These are phyloP conservation scores for Yamadazyma oceani DNA, from an alignment of 1,139 yeast species.

Conservation along the genomic window DNA sequence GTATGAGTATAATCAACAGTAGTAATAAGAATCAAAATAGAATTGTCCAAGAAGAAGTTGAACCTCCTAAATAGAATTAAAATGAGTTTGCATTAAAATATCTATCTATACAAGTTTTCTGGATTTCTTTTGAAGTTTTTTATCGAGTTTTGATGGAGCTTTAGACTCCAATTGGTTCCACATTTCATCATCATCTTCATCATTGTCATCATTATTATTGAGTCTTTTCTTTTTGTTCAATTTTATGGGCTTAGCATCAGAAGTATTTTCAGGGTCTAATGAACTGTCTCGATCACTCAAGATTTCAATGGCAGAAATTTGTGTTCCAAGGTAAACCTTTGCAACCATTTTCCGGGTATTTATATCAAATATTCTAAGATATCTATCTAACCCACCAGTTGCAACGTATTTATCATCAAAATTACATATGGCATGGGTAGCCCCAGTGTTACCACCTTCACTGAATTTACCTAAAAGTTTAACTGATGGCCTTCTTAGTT, in stretches of 20 bases:
- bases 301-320: constrained; percentile 57
- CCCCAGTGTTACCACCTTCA: constrained; percentile 49
- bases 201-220: constrained; percentile 21
- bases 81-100: background rate
- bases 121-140: constrained; percentile 17
- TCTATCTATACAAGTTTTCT: constrained; percentile 5
- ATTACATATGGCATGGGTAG: constrained; percentile 33
- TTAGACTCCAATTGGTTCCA: constrained; percentile 37
- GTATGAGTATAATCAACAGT: constrained; percentile 85
- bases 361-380: constrained; percentile 72
- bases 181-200: constrained; percentile 29
- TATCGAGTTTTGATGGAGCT: constrained; percentile 16
- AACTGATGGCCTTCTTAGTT: constrained; percentile 36
- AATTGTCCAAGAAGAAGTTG: constrained; percentile 20
- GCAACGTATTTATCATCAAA: constrained; percentile 29
- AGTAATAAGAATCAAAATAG: constrained; percentile 39
- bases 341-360: constrained; percentile 58
- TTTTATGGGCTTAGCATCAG: constrained; percentile 17
- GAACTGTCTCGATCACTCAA: constrained; percentile 45
- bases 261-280: constrained; percentile 7
- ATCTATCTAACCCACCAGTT: constrained; percentile 86
- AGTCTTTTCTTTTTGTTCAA: constrained; percentile 22
- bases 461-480: constrained; percentile 43
- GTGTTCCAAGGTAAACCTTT: constrained; percentile 76
- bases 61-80: constrained; percentile 6